These are phyloP conservation scores for Rubus idaeus DNA, from an alignment of 306 rosid species.

Conservation along the genomic window DNA sequence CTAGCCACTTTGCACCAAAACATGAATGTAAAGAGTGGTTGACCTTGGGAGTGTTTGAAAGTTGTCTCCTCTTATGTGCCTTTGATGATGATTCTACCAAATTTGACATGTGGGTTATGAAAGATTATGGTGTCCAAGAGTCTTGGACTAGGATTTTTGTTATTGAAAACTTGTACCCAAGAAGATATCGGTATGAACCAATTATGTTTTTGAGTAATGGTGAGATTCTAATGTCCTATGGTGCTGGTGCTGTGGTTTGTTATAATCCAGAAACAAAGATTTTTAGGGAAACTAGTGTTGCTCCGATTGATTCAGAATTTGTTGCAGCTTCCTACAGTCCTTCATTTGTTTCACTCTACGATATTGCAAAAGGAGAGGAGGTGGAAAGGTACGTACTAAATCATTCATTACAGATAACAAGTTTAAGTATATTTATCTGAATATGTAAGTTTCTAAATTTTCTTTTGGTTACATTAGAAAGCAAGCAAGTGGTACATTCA, in stretches of 20 bases:
- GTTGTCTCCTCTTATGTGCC: too few relatives aligned
- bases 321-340: neutral
- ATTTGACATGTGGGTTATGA: conserved; percentile 22
- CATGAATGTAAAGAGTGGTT: neutral
- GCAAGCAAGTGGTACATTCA: neutral
- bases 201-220: conserved; percentile 16
- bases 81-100: too few relatives aligned
- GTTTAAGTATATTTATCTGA: neutral
- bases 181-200: neutral
- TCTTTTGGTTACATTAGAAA: neutral
- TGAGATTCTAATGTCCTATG: neutral
- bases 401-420: neutral
- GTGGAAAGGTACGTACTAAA: conserved; percentile 11
- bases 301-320: neutral
- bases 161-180: neutral
- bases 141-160: conserved; percentile 12
- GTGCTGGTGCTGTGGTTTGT: neutral
- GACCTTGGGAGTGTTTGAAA: conserved; percentile 5
- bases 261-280: neutral
- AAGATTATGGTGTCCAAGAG: conserved; percentile 14
- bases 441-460: neutral
- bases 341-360: conserved; percentile 4
- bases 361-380: conserved; percentile 2
- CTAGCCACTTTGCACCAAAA: neutral
- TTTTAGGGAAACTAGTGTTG: neutral